A percentile compares a stretch with the other conserved stretches of the same genome.
Evolutionary conservation across 2,329 filamentous ascomycete species (phyloP).

Genomic region (Colletotrichum cordylinicola): DNA sequence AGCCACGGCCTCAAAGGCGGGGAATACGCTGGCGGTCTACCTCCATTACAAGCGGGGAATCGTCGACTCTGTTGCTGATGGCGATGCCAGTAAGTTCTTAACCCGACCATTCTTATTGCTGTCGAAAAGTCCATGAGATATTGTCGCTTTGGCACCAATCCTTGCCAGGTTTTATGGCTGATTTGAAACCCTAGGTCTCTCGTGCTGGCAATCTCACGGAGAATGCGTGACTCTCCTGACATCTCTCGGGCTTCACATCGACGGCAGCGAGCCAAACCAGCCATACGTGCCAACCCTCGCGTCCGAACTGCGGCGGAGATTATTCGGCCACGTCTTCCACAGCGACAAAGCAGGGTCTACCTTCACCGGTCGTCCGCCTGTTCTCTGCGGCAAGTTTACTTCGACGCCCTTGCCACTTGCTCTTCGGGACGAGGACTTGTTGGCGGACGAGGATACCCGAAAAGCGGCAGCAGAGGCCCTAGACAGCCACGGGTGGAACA

Average conservation of each 20-base stretch:
- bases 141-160: neutral
- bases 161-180: neutral
- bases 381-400: neutral
- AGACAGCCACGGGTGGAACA: neutral
- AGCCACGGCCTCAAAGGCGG: neutral
- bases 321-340: neutral
- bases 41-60: neutral
- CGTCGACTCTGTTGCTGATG: neutral
- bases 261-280: neutral
- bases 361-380: neutral
- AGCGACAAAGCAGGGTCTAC: neutral
- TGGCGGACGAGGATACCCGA: neutral
- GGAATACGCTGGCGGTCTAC: neutral
- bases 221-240: neutral
- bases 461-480: neutral
- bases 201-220: neutral
- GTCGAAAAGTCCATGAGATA: neutral
- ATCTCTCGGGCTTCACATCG: neutral
- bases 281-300: neutral
- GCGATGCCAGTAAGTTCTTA: neutral
- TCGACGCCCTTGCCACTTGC: neutral
- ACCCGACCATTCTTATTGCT: rapidly evolving
- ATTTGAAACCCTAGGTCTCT: neutral
- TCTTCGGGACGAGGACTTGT: neutral
- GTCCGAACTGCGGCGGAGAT: neutral